Conservation (phyloP, 176 grass and related monocot genomes). For the Triticum timopheevii region DNA sequence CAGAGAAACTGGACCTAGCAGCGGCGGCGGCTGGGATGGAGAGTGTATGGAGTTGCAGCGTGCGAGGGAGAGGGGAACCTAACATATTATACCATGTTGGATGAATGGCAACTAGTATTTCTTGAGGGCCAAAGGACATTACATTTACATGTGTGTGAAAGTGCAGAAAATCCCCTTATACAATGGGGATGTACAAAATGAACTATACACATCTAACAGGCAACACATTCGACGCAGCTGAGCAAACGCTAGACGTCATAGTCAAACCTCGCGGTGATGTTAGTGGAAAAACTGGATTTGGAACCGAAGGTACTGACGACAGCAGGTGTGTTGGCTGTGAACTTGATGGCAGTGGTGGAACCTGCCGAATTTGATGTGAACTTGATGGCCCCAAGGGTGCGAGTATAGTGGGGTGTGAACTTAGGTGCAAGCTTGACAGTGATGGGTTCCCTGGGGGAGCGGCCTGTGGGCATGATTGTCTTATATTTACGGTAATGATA, state of each 20-base stretch:
- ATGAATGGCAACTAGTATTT: too few relatives aligned
- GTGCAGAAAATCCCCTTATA: too few relatives aligned
- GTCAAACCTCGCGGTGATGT: not conserved
- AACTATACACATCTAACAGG: too few relatives aligned
- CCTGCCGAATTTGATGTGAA: not conserved
- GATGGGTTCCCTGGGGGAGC: not conserved
- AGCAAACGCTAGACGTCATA: not conserved
- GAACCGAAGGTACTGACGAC: not conserved
- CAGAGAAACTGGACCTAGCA: too few relatives aligned
- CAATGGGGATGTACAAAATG: too few relatives aligned
- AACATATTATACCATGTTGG: too few relatives aligned
- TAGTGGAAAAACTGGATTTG: not conserved
- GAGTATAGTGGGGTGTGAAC: not conserved
- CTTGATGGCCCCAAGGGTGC: not conserved
- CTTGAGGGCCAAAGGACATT: too few relatives aligned
- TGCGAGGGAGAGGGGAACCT: too few relatives aligned
- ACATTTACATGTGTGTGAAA: too few relatives aligned
- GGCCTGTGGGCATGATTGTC: not conserved
- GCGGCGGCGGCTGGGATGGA: too few relatives aligned
- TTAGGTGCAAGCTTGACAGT: conserved; percentile 1
- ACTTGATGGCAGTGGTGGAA: too few relatives aligned
- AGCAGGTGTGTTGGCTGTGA: not conserved
- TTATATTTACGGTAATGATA: not conserved
- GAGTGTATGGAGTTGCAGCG: too few relatives aligned
- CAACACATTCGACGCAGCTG: not conserved